phyloP scores from a whole-genome alignment of 2,329 filamentous ascomycete genomes.

The Penicillium sp. region DNA sequence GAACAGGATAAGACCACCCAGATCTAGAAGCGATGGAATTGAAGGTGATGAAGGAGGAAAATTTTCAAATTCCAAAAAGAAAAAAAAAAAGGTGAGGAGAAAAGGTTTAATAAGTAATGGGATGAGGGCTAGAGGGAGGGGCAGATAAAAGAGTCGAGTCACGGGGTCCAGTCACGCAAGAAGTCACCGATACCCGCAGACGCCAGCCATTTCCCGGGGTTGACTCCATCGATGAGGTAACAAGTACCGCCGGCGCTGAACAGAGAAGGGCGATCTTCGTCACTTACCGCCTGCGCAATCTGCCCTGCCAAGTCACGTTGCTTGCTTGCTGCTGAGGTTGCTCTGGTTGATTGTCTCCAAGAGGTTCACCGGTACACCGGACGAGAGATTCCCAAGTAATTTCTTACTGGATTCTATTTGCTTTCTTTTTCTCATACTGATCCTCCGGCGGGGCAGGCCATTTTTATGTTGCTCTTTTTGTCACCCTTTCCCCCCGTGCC shows the following conservation, averaged over 20 bases:
- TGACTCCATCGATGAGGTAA: constrained; percentile 30
- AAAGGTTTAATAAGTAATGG: neutral
- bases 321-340: neutral
- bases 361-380: constrained; percentile 32
- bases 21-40: neutral
- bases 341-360: neutral
- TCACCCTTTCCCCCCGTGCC: no score
- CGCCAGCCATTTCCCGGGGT: constrained; percentile 4
- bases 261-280: neutral
- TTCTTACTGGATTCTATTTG: neutral
- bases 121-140: constrained; percentile 4
- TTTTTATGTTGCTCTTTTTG: neutral
- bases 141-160: constrained; percentile 15
- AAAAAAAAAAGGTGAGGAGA: constrained; percentile 4
- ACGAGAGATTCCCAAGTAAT: constrained; percentile 1
- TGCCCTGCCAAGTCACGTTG: neutral
- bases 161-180: neutral
- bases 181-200: neutral
- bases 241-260: neutral
- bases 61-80: neutral
- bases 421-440: neutral
- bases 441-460: constrained; percentile 1
- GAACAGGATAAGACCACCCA: neutral
- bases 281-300: constrained; percentile 10
- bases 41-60: constrained; percentile 8